Evolutionary conservation across 2,329 filamentous ascomycete species (phyloP).

Genomic region (Mycocentrospora acerina): DNA sequence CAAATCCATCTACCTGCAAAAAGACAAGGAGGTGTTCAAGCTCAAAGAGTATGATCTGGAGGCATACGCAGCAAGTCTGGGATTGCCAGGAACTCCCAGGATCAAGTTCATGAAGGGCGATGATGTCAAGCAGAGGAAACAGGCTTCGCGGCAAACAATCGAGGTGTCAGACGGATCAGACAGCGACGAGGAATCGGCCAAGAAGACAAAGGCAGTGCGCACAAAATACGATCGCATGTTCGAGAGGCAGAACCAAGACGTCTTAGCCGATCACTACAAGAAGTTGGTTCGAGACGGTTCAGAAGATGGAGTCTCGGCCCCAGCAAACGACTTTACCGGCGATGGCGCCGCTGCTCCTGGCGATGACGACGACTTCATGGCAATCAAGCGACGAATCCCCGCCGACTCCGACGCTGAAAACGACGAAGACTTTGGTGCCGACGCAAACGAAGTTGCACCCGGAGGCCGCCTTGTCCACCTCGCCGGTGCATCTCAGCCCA

Average conservation of each 20-base stretch:
- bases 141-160: conserved; percentile 70
- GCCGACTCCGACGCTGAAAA: conserved; percentile 61
- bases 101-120: conserved; percentile 93
- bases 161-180: conserved; percentile 62
- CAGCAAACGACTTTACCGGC: conserved; percentile 39
- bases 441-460: conserved; percentile 39
- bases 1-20: conserved; percentile 81
- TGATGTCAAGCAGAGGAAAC: conserved; percentile 83
- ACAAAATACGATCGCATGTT: conserved; percentile 99
- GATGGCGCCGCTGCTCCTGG: conserved; percentile 45
- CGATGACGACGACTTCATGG: conserved; percentile 79
- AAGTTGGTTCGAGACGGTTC: conserved; percentile 69
- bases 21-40: conserved; percentile 88
- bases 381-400: conserved; percentile 83
- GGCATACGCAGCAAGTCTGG: conserved; percentile 80
- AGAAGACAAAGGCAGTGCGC: conserved; percentile 67
- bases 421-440: conserved; percentile 42
- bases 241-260: conserved; percentile 92
- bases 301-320: conserved; percentile 39
- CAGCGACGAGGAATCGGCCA: conserved; percentile 48
- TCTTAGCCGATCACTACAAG: conserved; percentile 89
- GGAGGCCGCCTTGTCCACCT: conserved; percentile 64
- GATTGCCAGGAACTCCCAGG: conserved; percentile 85
- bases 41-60: conserved; percentile 81
- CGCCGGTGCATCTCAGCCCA: conserved; percentile 65